phyloP scores from a whole-genome alignment of 2,329 filamentous ascomycete species.

The Thielaviopsis musarum region DNA sequence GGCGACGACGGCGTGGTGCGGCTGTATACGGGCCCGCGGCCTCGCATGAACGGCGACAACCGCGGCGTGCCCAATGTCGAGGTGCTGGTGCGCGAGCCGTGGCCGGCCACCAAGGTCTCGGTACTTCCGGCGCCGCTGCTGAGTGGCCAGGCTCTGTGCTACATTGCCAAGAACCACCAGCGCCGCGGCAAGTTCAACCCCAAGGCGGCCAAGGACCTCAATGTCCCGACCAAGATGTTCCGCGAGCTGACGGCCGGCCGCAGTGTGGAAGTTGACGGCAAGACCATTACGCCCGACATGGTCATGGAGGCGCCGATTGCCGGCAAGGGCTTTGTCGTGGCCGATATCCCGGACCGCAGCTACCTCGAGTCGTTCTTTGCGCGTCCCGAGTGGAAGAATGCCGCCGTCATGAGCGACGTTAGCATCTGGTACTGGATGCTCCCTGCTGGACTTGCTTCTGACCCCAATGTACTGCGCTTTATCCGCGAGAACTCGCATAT shows the following conservation, averaged over 20 bases:
- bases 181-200: conserved; percentile 68
- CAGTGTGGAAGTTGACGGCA: conserved; percentile 43
- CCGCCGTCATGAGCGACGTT: conserved; percentile 45
- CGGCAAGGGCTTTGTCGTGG: conserved; percentile 59
- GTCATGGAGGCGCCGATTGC: conserved; percentile 52
- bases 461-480: conserved; percentile 50
- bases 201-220: conserved; percentile 43
- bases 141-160: conserved; percentile 57
- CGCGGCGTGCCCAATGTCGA: conserved; percentile 42
- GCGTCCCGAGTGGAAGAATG: conserved; percentile 54
- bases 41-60: conserved; percentile 17
- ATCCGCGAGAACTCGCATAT: conserved; percentile 43
- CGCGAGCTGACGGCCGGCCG: conserved; percentile 43
- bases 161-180: conserved; percentile 63
- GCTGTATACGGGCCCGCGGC: conserved; percentile 51
- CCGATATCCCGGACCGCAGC: conserved; percentile 56
- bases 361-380: conserved; percentile 55
- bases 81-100: conserved; percentile 59
- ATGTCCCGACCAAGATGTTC: conserved; percentile 43
- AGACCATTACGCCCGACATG: conserved; percentile 67
- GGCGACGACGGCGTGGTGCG: conserved; percentile 48
- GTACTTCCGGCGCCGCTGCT: conserved; percentile 52
- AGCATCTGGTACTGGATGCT: conserved; percentile 67
- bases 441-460: conserved; percentile 45
- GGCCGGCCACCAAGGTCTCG: conserved; percentile 53